A percentile compares a stretch with the other conserved stretches of the same genome.
Evolutionary conservation across 169 alveolate genomes (phyloP).

Genomic region (Cryptosporidium ryanae): DNA sequence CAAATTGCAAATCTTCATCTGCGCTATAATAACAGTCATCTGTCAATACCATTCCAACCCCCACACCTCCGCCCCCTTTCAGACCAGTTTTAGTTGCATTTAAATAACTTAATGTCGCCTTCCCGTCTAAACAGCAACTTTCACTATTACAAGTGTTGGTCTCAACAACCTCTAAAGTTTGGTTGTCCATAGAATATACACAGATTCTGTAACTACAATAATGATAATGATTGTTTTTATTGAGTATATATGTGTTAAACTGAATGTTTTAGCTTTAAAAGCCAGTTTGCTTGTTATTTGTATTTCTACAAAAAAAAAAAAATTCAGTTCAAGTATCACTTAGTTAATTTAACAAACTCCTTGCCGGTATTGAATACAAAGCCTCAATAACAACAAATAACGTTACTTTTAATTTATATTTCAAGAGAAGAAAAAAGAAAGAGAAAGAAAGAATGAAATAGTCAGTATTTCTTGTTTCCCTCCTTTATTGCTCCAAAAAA

Average conservation of each 20-base stretch:
- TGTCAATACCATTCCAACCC: slow-evolving; percentile 20
- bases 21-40: slow-evolving; percentile 75
- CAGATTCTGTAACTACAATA: neutral
- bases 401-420: too few relatives aligned
- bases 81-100: too few relatives aligned
- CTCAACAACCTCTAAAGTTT: slow-evolving; percentile 29
- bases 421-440: too few relatives aligned
- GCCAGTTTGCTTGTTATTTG: neutral
- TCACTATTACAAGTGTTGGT: slow-evolving; percentile 54
- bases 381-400: too few relatives aligned
- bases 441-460: neutral
- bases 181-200: slow-evolving; percentile 52
- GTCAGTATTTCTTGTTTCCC: neutral
- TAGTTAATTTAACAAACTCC: too few relatives aligned
- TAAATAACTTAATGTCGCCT: neutral
- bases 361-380: too few relatives aligned
- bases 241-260: neutral
- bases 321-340: too few relatives aligned
- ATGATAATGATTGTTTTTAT: too few relatives aligned
- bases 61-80: too few relatives aligned
- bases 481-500: neutral
- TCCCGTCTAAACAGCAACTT: slow-evolving; percentile 18
- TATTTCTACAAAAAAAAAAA: neutral
- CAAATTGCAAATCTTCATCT: slow-evolving; percentile 68
- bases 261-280: neutral